These are phyloP conservation scores for Waltergamsia citrina DNA, from an alignment of 2,329 filamentous ascomycete genomes.

Conservation along the genomic window DNA sequence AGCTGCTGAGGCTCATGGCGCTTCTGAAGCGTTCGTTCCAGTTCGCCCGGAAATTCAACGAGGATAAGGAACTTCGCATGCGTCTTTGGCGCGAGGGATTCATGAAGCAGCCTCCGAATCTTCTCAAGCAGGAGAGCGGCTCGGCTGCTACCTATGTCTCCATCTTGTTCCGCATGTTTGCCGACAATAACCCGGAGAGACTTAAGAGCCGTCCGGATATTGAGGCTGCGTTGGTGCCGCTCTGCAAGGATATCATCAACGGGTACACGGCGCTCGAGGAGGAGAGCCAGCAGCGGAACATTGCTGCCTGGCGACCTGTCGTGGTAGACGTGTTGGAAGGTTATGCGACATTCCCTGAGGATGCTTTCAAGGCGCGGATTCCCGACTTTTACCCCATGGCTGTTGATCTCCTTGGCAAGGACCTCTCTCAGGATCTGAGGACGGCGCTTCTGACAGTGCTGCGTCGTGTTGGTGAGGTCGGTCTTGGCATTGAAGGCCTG, in stretches of 20 bases:
- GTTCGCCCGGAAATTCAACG: slow-evolving; percentile 96
- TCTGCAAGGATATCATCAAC: slow-evolving; percentile 89
- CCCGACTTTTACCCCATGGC: slow-evolving; percentile 77
- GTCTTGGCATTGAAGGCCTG: slow-evolving; percentile 47
- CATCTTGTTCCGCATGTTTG: slow-evolving; percentile 96
- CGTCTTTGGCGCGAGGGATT: slow-evolving; percentile 94
- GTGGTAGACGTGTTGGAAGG: slow-evolving; percentile 96
- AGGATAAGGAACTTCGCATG: slow-evolving; percentile 91
- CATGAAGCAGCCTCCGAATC: slow-evolving; percentile 98
- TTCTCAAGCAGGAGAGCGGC: slow-evolving; percentile 93
- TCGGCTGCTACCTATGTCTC: slow-evolving; percentile 90
- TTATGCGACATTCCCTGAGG: slow-evolving; percentile 71
- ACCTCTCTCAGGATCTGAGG: slow-evolving; percentile 72
- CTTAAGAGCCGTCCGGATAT: slow-evolving; percentile 72
- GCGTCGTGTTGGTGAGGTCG: slow-evolving; percentile 73
- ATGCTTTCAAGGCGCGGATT: slow-evolving; percentile 73
- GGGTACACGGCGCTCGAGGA: slow-evolving; percentile 83
- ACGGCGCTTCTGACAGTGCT: slow-evolving; percentile 69
- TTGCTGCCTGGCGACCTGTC: slow-evolving; percentile 92
- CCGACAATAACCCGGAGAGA: slow-evolving; percentile 76
- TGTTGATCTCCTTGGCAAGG: slow-evolving; percentile 73
- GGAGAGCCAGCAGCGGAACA: slow-evolving; percentile 94
- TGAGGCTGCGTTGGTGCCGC: slow-evolving; percentile 82
- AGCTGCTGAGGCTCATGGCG: slow-evolving; percentile 86
- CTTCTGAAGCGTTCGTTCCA: slow-evolving; percentile 93